Evolutionary conservation across 148 eudicot species (phyloP).

Genomic region (Chenopodium quinoa): DNA sequence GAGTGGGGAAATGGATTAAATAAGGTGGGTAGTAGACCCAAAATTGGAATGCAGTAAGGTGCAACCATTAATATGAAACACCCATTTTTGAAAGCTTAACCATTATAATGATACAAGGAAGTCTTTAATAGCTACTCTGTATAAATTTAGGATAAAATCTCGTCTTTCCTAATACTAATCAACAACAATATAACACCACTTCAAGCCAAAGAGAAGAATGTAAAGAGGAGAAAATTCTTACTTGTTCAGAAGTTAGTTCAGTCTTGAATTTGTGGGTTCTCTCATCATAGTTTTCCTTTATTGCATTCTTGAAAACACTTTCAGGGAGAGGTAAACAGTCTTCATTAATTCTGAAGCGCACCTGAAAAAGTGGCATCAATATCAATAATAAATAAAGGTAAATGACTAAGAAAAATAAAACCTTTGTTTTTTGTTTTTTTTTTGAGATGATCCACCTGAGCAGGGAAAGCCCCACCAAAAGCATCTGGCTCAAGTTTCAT

Average conservation of each 20-base stretch:
- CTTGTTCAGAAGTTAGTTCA: slow-evolving; percentile 63
- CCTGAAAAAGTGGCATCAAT: slow-evolving; percentile 36
- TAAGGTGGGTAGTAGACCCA: no score
- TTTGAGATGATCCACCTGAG: slow-evolving; percentile 51
- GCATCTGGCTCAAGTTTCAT: slow-evolving; percentile 79
- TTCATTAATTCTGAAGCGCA: slow-evolving; percentile 55
- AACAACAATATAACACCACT: not conserved
- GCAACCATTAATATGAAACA: no score
- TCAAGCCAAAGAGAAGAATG: not conserved
- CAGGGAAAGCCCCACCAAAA: slow-evolving; percentile 76
- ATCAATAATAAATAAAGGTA: not conserved
- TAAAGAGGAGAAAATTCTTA: slow-evolving; percentile 24
- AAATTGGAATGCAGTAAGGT: no score
- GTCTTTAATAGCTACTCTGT: no score
- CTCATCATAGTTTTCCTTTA: slow-evolving; percentile 60
- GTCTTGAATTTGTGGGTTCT: slow-evolving; percentile 63
- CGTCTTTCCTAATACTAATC: not conserved
- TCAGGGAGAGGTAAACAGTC: slow-evolving; percentile 72
- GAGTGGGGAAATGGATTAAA: no score
- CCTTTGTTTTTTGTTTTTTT: not conserved
- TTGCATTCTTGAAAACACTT: slow-evolving; percentile 62
- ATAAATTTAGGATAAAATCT: no score
- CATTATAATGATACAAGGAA: no score
- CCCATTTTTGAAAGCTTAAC: no score
- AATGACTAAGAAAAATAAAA: not conserved